Evolutionary conservation across 805 yeast species (phyloP).

Genomic region (Metschnikowia vanudenii): DNA sequence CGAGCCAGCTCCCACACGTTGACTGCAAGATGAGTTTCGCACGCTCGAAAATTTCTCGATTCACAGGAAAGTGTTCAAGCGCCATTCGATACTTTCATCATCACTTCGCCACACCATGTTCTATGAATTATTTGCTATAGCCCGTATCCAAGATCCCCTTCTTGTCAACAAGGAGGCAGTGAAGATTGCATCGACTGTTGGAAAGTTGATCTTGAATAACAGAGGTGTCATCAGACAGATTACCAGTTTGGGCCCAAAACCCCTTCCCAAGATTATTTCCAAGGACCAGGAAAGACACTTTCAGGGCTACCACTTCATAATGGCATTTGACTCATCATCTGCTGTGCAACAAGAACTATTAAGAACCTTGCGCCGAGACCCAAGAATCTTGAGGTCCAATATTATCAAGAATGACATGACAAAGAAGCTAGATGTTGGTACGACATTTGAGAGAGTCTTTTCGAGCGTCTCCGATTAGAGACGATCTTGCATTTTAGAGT

Average conservation of each 20-base stretch:
- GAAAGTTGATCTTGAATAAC: conserved; percentile 76
- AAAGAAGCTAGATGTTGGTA: conserved; percentile 52
- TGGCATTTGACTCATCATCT: conserved; percentile 84
- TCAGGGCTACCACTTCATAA: conserved; percentile 83
- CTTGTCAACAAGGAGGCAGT: conserved; percentile 38
- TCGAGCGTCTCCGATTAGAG: conserved; percentile 13
- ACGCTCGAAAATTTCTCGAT: conserved; percentile 11
- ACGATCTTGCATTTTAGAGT: neutral
- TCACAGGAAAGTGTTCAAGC: neutral
- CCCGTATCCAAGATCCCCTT: conserved; percentile 66
- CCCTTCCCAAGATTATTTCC: conserved; percentile 75
- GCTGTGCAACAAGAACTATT: conserved; percentile 83
- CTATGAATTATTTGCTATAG: conserved; percentile 86
- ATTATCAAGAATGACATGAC: conserved; percentile 62
- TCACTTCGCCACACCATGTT: conserved; percentile 50
- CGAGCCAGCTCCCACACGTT: neutral
- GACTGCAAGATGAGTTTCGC: conserved; percentile 9
- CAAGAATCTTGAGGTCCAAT: conserved; percentile 81
- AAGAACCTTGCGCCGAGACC: conserved; percentile 80
- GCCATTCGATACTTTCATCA: neutral
- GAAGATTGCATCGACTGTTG: conserved; percentile 60
- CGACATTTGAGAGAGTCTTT: conserved; percentile 49
- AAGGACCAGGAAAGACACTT: conserved; percentile 88
- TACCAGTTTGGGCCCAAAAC: conserved; percentile 72
- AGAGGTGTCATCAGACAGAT: conserved; percentile 92